phyloP scores from a whole-genome alignment of 139 green algal genomes.

The Dunaliella sp. region DNA sequence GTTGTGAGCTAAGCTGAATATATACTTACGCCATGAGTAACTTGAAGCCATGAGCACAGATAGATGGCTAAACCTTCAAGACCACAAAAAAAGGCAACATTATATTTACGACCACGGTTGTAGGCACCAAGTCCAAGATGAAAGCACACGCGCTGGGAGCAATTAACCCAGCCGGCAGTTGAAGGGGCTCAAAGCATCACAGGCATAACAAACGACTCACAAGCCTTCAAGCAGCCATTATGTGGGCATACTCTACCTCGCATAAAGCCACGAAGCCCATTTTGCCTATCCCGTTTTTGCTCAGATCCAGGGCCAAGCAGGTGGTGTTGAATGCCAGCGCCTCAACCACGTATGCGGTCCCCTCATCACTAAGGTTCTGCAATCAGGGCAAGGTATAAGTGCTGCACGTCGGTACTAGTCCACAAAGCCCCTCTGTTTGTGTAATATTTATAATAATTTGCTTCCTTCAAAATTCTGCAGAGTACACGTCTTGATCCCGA shows the following conservation, averaged over 20 bases:
- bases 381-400: background rate
- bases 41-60: too few relatives aligned
- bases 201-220: too few relatives aligned
- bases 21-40: background rate
- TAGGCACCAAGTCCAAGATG: too few relatives aligned
- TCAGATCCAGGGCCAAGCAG: conserved; percentile 76
- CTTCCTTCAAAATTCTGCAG: background rate
- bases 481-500: background rate
- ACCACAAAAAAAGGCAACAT: too few relatives aligned
- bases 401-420: background rate
- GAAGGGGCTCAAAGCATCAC: too few relatives aligned
- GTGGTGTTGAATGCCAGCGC: conserved; percentile 88
- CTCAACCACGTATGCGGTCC: conserved; percentile 82
- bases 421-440: background rate
- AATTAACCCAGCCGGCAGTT: too few relatives aligned
- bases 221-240: too few relatives aligned
- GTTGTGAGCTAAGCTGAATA: background rate
- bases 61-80: too few relatives aligned
- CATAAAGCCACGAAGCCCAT: conserved; percentile 65
- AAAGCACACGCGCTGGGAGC: too few relatives aligned
- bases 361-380: conserved; percentile 86
- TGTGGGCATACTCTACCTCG: too few relatives aligned
- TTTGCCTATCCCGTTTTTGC: conserved; percentile 86
- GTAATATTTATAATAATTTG: background rate
- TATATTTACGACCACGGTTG: too few relatives aligned